Conservation (phyloP, 208 protist genomes). For the Leishmania arabica region DNA sequence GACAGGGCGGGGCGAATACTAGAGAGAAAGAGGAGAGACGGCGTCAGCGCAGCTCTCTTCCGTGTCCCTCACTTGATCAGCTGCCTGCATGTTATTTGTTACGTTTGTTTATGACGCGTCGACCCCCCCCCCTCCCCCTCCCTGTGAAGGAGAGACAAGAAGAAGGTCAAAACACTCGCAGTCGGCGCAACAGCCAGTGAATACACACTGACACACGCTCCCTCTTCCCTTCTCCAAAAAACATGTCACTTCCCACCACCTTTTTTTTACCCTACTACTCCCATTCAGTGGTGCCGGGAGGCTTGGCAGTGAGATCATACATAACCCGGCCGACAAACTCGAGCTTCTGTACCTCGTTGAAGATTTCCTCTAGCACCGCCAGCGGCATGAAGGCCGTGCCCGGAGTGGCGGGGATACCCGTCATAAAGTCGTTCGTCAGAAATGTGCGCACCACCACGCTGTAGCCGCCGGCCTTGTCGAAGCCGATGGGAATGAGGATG, state of each 20-base stretch:
- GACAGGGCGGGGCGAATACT: background rate
- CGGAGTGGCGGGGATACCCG: slow-evolving; percentile 88
- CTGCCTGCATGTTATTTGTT: background rate
- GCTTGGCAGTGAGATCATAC: slow-evolving; percentile 97
- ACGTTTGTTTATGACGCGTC: background rate
- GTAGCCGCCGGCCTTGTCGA: slow-evolving; percentile 63
- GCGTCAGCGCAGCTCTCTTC: background rate
- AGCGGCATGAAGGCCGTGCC: slow-evolving; percentile 86
- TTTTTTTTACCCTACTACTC: slow-evolving; percentile 61
- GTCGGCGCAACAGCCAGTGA: background rate
- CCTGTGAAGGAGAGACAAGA: background rate
- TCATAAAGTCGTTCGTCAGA: slow-evolving; percentile 98
- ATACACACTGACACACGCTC: background rate
- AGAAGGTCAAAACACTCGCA: background rate
- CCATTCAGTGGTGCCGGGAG: slow-evolving; percentile 98
- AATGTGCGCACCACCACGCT: slow-evolving; percentile 95
- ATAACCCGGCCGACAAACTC: slow-evolving; percentile 90
- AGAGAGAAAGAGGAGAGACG: background rate
- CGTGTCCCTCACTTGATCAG: background rate
- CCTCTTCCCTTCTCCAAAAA: background rate
- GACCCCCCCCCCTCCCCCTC: too few relatives aligned
- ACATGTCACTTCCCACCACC: background rate
- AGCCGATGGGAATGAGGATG: slow-evolving; percentile 90
- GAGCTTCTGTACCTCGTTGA: slow-evolving; percentile 62
- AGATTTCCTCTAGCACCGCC: slow-evolving; percentile 83